Conservation (phyloP, 2,329 filamentous ascomycete genomes). For the Onygena corvina region DNA sequence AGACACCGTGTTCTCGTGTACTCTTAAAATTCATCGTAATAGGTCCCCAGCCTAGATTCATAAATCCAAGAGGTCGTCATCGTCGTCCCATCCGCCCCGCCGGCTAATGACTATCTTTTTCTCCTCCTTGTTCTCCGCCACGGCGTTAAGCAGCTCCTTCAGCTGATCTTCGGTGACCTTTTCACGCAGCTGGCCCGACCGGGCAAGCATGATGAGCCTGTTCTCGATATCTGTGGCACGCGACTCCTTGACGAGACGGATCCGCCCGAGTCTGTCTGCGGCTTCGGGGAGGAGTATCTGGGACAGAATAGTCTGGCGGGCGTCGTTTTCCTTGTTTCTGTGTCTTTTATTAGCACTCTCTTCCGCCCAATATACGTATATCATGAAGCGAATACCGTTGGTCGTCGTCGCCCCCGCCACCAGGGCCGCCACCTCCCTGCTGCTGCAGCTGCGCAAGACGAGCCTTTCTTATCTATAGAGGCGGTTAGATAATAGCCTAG, state of each 20-base stretch:
- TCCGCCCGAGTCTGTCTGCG: conserved; percentile 82
- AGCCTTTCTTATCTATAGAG: conserved; percentile 66
- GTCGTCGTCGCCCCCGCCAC: conserved; percentile 48
- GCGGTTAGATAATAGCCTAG: background rate
- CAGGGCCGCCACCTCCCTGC: conserved; percentile 45
- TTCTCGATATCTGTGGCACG: conserved; percentile 86
- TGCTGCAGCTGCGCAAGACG: conserved; percentile 80
- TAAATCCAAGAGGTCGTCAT: conserved; percentile 46
- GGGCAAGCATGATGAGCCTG: conserved; percentile 79
- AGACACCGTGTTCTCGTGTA: background rate
- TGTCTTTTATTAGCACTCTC: conserved; percentile 7
- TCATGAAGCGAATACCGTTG: conserved; percentile 39
- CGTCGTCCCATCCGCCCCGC: conserved; percentile 73
- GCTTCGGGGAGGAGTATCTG: conserved; percentile 94
- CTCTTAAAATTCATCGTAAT: background rate
- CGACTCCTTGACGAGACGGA: conserved; percentile 87
- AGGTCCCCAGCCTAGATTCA: conserved; percentile 12
- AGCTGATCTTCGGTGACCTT: conserved; percentile 90
- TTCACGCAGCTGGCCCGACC: conserved; percentile 68
- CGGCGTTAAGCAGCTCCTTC: conserved; percentile 76
- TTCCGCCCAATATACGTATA: background rate
- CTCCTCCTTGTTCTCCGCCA: conserved; percentile 61
- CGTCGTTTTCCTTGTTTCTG: conserved; percentile 30
- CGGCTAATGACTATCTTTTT: conserved; percentile 79
- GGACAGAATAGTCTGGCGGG: conserved; percentile 50